Conservation (phyloP, 306 rosid genomes). For the Corylus avellana region DNA sequence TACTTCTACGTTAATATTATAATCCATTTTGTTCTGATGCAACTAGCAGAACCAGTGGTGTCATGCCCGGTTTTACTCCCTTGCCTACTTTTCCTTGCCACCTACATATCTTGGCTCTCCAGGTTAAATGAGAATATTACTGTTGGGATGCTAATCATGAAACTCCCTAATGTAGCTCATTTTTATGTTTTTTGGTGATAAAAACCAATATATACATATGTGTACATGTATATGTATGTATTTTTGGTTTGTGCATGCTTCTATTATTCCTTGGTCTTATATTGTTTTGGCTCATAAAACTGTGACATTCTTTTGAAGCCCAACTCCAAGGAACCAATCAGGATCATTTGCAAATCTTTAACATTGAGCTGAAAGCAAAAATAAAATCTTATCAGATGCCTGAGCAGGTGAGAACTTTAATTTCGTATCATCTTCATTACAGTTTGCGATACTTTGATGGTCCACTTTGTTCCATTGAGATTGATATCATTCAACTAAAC, state of each 20-base stretch:
- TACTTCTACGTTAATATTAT: not conserved
- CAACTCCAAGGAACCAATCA: conserved; percentile 98
- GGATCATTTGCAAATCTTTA: conserved; percentile 96
- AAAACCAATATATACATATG: not conserved
- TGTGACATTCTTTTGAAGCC: conserved; percentile 51
- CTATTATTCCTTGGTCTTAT: conserved; percentile 18
- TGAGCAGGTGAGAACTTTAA: conserved; percentile 72
- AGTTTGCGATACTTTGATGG: conserved; percentile 10
- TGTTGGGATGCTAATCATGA: not conserved
- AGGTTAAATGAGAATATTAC: not conserved
- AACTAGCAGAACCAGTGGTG: not conserved
- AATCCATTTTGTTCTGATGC: not conserved
- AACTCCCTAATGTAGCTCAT: not conserved
- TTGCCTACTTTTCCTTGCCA: not conserved
- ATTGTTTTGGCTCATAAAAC: conserved; percentile 24
- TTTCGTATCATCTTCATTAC: not conserved
- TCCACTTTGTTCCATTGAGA: conserved; percentile 5
- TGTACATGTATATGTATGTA: not conserved
- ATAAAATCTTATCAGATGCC: conserved; percentile 95
- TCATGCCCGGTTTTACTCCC: not conserved
- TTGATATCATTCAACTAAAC: conserved; percentile 21
- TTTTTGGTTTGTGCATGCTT: conserved; percentile 13
- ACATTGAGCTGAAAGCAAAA: conserved; percentile 94
- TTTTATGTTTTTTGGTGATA: not conserved
- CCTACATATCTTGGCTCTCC: not conserved